Base-by-base conservation (phyloP, 441 rosid genomes). In the Syzygium syzygioides region DNA sequence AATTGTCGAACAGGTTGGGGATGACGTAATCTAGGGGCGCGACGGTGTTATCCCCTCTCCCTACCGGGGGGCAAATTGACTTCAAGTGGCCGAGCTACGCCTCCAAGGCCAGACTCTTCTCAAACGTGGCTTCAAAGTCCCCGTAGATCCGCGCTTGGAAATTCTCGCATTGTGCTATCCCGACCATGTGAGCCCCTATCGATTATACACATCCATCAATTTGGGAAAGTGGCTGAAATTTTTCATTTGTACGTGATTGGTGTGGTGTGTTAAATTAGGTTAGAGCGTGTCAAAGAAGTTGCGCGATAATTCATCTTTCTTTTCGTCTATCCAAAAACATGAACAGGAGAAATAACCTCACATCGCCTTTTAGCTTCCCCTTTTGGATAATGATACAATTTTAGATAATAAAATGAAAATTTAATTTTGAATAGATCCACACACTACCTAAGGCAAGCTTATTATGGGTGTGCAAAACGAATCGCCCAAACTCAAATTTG, bases 121-220 rank as follows among this genome's bases (percentile, higher is more conserved):
- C 90, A 9, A 95, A 89, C 4, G 97, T 94, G 90, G 87, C 60
- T 50, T n/a, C 85, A 4, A 92, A 95, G 88, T 94, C 93, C 26
- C 96, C 91, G 6, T 94, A 94, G 50, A 94, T 93, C 34, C 96
- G 89, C 0, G 93, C 86, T 13, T 96, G 85, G 88, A 93, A 94
- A 89, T 85, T 95, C 91, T 87, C 90, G 41, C 97, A 95, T 12
- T 93, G 94, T 9, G 97, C 96, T 94, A 91, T 93, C 30, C 97
- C 97, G 5, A 95, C 93, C 6, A 96, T 95, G 91, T 95, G 97
- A 59, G 97, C 93, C 60, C 97, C 97, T 94, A 19, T 10, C 79
- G 17, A 85, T 71, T 12, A 71, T 23, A 20, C 14, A 23, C 80
- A 37, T 71, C 28, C 9, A 20, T 71, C 80, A 37, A 37, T 37